These are phyloP conservation scores for Tuber calosporum DNA, from an alignment of 495 filamentous ascomycete species.

Conservation along the genomic window DNA sequence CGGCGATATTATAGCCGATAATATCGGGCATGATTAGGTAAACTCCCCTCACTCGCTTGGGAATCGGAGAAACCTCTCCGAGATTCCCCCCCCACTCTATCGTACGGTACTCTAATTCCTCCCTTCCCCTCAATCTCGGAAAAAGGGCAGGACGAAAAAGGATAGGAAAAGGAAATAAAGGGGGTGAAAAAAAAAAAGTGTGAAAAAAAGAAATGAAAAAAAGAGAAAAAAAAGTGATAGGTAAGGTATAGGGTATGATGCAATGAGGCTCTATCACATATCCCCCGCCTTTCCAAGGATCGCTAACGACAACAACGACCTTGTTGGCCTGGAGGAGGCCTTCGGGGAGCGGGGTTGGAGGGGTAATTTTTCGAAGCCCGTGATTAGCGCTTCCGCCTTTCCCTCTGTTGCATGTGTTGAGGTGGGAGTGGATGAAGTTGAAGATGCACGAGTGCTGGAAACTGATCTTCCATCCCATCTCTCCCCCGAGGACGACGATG, in stretches of 20 bases:
- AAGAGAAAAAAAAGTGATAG: background rate
- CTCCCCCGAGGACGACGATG: background rate
- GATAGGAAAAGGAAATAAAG: background rate
- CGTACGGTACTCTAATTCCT: background rate
- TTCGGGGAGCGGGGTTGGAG: background rate
- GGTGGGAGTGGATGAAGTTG: background rate
- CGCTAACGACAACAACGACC: background rate
- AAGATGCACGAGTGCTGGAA: background rate
- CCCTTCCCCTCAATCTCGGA: background rate
- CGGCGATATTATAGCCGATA: background rate
- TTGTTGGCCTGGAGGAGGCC: background rate
- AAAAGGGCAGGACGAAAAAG: background rate
- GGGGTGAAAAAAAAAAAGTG: too few species aligned
- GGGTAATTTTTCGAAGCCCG: background rate
- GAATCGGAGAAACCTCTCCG: background rate
- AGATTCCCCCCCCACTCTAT: background rate
- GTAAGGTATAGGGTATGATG: slow-evolving; percentile 1
- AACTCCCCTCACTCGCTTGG: background rate
- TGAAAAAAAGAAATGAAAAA: background rate
- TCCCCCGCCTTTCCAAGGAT: background rate
- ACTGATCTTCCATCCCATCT: slow-evolving; percentile 3
- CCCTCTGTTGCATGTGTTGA: background rate
- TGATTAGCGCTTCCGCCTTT: background rate
- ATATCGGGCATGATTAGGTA: background rate
- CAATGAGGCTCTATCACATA: background rate